A percentile compares a stretch with the other conserved stretches of the same genome.
Conservation (phyloP, 2,329 filamentous ascomycete genomes). For the Dactylonectria macrodidyma region DNA sequence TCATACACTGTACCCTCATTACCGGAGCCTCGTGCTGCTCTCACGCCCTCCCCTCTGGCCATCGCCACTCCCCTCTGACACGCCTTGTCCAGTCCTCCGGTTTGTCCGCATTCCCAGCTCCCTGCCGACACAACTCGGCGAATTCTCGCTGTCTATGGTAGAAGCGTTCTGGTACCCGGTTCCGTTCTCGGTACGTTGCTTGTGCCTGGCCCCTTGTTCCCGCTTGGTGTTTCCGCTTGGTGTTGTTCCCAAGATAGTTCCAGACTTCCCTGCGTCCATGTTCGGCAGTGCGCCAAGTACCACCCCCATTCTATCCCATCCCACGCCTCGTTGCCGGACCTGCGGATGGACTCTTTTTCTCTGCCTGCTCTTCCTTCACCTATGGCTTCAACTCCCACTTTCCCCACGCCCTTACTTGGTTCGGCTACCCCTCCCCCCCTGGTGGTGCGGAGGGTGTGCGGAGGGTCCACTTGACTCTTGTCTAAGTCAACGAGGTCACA, state of each 20-base stretch:
- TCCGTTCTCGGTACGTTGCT: slow-evolving; percentile 44
- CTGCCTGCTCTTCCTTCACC: slow-evolving; percentile 25
- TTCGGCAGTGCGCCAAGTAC: slow-evolving; percentile 39
- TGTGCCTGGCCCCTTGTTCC: no score
- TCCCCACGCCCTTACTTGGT: slow-evolving; percentile 25
- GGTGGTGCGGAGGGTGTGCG: slow-evolving; percentile 43
- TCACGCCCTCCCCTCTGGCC: slow-evolving; percentile 22
- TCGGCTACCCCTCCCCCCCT: slow-evolving; percentile 40
- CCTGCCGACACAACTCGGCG: slow-evolving; percentile 37
- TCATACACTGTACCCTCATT: slow-evolving; percentile 18
- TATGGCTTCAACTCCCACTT: slow-evolving; percentile 31
- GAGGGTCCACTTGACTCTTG: slow-evolving; percentile 49
- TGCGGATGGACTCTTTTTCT: slow-evolving; percentile 42
- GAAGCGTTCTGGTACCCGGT: slow-evolving; percentile 15
- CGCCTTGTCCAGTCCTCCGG: slow-evolving; percentile 23
- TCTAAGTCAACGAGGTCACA: slow-evolving; percentile 49
- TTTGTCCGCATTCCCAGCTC: slow-evolving; percentile 33
- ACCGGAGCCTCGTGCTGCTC: slow-evolving; percentile 35
- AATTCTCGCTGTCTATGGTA: slow-evolving; percentile 43
- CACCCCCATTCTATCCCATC: slow-evolving; percentile 20
- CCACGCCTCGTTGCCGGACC: slow-evolving; percentile 37
- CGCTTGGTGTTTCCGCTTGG: slow-evolving; percentile 24
- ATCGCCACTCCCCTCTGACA: slow-evolving; percentile 25
- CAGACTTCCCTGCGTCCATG: slow-evolving; percentile 40
- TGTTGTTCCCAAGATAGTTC: slow-evolving; percentile 31